Base-by-base conservation (phyloP, 73 alveolate species). In the Breviolum minutum region DNA sequence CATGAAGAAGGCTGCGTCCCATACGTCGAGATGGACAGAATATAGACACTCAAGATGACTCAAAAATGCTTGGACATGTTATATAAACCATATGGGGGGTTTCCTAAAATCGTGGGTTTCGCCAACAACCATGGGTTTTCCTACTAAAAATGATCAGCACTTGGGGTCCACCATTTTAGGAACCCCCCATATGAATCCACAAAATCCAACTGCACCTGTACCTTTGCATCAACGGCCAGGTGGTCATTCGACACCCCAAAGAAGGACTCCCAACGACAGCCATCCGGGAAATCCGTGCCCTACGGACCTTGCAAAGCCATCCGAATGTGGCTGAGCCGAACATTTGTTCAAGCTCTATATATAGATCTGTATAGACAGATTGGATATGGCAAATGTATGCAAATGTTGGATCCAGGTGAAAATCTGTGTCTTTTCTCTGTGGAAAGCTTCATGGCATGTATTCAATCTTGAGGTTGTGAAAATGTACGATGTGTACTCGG, bases 251-350 rank as follows among this genome's bases (percentile, higher is more conserved):
- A 62, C 87, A 90, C 80, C 99, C 98, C 86, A 99, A 99, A 88
- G 99, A 99, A 82, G 99, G 99, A 26, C 32, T 94, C 27, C 99
- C 99, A n/a, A 30, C 92, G n/a, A 94, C 99, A 13, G 92, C 84
- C 68, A 62, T 94, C 63, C 91, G 99, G 11, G 99, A 94, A 74
- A 94, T 94, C 89, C 92, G 93, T 8, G 84, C 89, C 22, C 79
- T 94, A 40, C 81, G 93, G 62, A 19, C 14, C 62, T 73, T 94
- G 70, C 16, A 20, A 8, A 48, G 54, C 48, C 93, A 94, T 87
- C 84, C 92, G 30, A 79, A 76, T 60, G 93, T 29, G 74, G 70
- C 68, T 8, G 64, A 66, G 83, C 74, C 74, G 74, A 11, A 66
- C 74, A 11, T 13, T 13, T 11, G 74, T 11, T 66, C 74, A 66